Evolutionary conservation across 257 asterid species (phyloP), one percentile per base, ranked within the genome.

Genomic region (Nicotiana obtusifolia): DNA sequence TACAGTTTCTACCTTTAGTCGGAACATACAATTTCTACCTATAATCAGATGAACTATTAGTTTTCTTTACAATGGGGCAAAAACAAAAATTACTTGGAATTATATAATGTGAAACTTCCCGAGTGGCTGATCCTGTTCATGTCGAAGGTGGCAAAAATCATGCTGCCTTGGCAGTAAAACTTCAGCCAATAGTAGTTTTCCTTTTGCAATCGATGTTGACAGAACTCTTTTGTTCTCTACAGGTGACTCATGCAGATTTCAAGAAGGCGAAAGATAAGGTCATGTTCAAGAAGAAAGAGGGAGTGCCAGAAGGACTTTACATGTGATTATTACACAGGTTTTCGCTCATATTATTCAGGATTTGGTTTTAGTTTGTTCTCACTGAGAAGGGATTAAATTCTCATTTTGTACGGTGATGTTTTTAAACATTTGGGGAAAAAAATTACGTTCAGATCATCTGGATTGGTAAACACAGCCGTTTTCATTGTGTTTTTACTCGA

Each of bases 251-350:
- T 83, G 52, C 84, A 3, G 92, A 89, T 87, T 89, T 89, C 88
- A 89, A 89, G 87, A 89, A 89, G 85, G 90, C 92, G 0, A 89
- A 89, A 47, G 92, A 89, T 84, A 89, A 89, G 82, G 92, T 89
- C 17, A 89, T 89, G 92, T 89, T 89, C 80, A 89, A 89, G 87
- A 87, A 87, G 86, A 89, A 89, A 69, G 92, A 89, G 80, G 90
- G 92, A 33, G 92, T 89, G 28, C 90, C 92, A 0, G 92, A 87
- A 68, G 92, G 92, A 57, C 90, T 89, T 56, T 89, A 89, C 80
- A 89, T 89, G 89, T 89, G 80, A 86, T 81, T 67, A 76, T 35
- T 9, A 24, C 20, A 0, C 33, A 16, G 15, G 17, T 31, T 41
- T 33, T 0, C 4, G 0, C 17, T 1, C 44, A 37, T 10, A 54